Conservation (phyloP, 2,329 filamentous ascomycete species). For the Trichoderma lentiforme region DNA sequence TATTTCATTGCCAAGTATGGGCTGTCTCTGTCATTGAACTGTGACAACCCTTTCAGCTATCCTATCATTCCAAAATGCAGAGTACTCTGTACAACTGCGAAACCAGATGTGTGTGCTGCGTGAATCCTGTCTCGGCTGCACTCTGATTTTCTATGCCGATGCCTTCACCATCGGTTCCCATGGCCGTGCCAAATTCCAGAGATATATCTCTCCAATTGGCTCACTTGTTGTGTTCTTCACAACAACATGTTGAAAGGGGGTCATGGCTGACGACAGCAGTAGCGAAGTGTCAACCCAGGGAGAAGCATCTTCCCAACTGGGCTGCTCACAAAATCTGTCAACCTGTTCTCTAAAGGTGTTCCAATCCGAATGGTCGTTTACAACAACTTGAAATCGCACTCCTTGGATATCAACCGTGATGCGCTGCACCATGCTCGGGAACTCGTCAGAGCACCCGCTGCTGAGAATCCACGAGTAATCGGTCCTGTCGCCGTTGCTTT, state of each 20-base stretch:
- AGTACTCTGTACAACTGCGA: not conserved
- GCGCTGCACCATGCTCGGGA: conserved; percentile 33
- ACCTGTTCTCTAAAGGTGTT: conserved; percentile 34
- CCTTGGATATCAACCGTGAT: conserved; percentile 40
- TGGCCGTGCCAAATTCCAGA: conserved; percentile 40
- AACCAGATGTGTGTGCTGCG: not conserved
- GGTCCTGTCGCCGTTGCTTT: conserved; percentile 36
- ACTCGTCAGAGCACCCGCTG: conserved; percentile 32
- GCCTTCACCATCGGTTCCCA: conserved; percentile 45
- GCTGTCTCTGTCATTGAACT: not conserved
- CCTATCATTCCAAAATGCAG: not conserved
- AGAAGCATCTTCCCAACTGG: conserved; percentile 26
- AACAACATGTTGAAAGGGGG: conserved; percentile 36
- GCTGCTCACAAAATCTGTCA: conserved; percentile 33
- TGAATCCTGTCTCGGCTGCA: not conserved
- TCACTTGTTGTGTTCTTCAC: conserved; percentile 36
- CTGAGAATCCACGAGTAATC: conserved; percentile 38
- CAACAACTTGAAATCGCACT: conserved; percentile 37
- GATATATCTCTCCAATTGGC: conserved; percentile 35
- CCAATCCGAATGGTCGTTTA: conserved; percentile 37
- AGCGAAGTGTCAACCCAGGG: conserved; percentile 30
- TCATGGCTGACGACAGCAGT: conserved; percentile 7
- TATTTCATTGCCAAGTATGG: not conserved
- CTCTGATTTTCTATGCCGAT: conserved; percentile 26
- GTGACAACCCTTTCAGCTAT: not conserved